Evolutionary conservation across 139 green algal species (phyloP).

Genomic region (Pleodorina starrii): DNA sequence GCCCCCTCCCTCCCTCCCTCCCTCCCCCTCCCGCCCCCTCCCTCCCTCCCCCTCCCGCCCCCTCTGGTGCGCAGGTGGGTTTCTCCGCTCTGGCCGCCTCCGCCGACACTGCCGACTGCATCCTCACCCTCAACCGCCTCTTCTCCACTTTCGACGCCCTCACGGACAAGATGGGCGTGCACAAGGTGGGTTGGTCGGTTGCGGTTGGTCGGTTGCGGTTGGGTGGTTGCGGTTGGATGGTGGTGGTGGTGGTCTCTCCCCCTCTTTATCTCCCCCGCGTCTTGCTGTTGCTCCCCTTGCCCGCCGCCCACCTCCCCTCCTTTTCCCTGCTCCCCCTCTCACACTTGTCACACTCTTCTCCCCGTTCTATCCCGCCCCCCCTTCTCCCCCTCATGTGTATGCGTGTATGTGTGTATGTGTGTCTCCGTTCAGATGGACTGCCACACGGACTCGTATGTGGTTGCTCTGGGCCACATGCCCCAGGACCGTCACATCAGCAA

Average conservation of each 20-base stretch:
- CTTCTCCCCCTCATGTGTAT: too few species aligned
- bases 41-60: neutral
- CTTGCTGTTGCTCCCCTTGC: too few species aligned
- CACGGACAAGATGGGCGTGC: conserved; percentile 52
- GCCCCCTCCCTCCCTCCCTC: too few species aligned
- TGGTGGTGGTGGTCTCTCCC: too few species aligned
- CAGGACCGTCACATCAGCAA: conserved; percentile 44
- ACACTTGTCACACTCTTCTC: too few species aligned
- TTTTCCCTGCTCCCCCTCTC: too few species aligned
- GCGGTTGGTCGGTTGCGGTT: neutral
- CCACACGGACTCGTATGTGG: conserved; percentile 47
- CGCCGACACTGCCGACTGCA: conserved; percentile 56
- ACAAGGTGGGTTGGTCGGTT: conserved; percentile 58
- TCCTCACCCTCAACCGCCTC: conserved; percentile 54
- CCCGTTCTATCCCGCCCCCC: too few species aligned
- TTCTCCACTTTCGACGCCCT: conserved; percentile 59
- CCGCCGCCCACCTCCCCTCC: too few species aligned
- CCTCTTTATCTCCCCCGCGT: too few species aligned
- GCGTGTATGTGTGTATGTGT: too few species aligned
- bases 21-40: too few species aligned
- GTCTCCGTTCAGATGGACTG: conserved; percentile 63
- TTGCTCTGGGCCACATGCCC: conserved; percentile 54
- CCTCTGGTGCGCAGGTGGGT: conserved; percentile 11
- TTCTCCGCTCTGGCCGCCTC: conserved; percentile 30
- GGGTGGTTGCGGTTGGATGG: neutral